Percentiles rank a stretch among this genome's conserved stretches.
phyloP scores from a whole-genome alignment of 2,329 filamentous ascomycete genomes.

The Chaetomium sp. region DNA sequence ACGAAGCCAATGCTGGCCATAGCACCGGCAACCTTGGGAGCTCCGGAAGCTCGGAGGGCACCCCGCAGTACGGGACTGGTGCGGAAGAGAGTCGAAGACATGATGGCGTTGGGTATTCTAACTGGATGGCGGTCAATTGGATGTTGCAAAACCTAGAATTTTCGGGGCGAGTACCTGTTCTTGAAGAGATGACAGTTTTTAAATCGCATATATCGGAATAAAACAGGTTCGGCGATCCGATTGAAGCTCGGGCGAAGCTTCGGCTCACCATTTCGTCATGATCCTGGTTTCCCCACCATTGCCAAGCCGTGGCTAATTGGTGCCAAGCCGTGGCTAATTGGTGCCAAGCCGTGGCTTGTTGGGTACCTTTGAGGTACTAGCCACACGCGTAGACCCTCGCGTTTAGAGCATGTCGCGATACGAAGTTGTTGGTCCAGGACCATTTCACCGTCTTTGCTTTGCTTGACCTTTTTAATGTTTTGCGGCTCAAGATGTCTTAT shows the following conservation, averaged over 20 bases:
- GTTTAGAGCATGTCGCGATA: slow-evolving; percentile 1
- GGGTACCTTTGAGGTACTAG: background rate
- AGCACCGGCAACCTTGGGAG: slow-evolving; percentile 55
- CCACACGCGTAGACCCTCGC: slow-evolving; percentile 5
- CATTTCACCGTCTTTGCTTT: no score
- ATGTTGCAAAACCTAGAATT: background rate
- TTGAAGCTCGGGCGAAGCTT: slow-evolving; percentile 20
- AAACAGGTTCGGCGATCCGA: slow-evolving; percentile 14
- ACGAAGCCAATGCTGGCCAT: slow-evolving; percentile 70
- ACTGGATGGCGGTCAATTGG: slow-evolving; percentile 13
- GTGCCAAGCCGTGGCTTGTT: background rate
- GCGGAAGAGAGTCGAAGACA: slow-evolving; percentile 73
- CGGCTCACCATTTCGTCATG: slow-evolving; percentile 23
- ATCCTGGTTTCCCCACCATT: slow-evolving; percentile 4
- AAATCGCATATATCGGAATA: background rate
- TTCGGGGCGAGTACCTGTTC: background rate
- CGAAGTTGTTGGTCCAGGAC: no score
- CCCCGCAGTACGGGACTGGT: slow-evolving; percentile 61
- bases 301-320: background rate
- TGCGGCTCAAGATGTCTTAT: slow-evolving; percentile 54
- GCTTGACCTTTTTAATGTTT: no score
- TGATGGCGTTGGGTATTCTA: slow-evolving; percentile 31
- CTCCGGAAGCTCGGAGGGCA: slow-evolving; percentile 59
- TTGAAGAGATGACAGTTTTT: background rate
- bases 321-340: background rate